These are phyloP conservation scores for Salix koriyanagi DNA, from an alignment of 345 rosid genomes.

Conservation along the genomic window DNA sequence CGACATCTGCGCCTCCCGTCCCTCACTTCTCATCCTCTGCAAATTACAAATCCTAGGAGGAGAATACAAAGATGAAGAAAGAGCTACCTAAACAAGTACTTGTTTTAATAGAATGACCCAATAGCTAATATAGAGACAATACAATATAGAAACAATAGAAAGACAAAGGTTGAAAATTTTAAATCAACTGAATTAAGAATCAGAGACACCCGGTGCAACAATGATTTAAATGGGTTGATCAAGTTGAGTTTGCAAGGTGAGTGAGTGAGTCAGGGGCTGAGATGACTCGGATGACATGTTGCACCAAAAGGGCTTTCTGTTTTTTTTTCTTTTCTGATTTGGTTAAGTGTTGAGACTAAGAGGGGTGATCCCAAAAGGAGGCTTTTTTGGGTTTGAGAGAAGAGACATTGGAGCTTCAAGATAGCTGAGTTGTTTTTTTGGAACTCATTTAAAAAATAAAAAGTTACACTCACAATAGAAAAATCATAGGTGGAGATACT, in stretches of 20 bases:
- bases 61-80: neutral
- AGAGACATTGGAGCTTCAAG: conserved; percentile 14
- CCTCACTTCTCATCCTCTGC: too few relatives aligned
- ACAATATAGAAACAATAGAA: conserved; percentile 18
- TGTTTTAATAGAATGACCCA: conserved; percentile 50
- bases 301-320: conserved; percentile 13
- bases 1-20: too few relatives aligned
- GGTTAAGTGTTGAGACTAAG: conserved; percentile 5
- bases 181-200: conserved; percentile 58
- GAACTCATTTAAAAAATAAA: too few relatives aligned
- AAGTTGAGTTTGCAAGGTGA: conserved; percentile 52
- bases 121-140: conserved; percentile 40
- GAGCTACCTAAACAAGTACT: conserved; percentile 68
- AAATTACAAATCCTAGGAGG: too few relatives aligned
- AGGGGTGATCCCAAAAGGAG: neutral
- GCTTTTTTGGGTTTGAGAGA: conserved; percentile 24
- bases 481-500: too few relatives aligned
- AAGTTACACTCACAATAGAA: too few relatives aligned
- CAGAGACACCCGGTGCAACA: conserved; percentile 60
- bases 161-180: neutral
- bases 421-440: neutral
- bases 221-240: conserved; percentile 49
- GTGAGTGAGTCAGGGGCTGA: conserved; percentile 39
- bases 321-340: neutral
- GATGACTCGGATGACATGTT: conserved; percentile 38